Base-by-base conservation (phyloP, 192 early-diverging fungal species). In the Backusella mclennaniae region DNA sequence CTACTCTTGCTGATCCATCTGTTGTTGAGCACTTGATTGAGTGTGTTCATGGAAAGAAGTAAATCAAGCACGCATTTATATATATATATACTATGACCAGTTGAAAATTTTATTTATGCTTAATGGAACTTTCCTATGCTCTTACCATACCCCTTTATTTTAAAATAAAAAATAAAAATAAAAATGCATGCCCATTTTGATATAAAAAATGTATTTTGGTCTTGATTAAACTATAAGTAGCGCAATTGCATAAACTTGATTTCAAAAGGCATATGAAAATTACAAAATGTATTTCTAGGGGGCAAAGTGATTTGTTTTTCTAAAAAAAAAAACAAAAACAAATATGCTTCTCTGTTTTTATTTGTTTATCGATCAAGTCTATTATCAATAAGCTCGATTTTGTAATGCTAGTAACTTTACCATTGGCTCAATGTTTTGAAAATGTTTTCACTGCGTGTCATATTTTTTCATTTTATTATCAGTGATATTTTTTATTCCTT, bases 1-100 rank as follows among this genome's bases (percentile, higher is more conserved):
- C 86, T 38, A 97, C 96, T 14, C 84, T 99, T 77, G 92, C 94
- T 15, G 95, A 99, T 46, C 94, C 94, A n/a, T 77, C 76, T 59
- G 69, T 77, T 3, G 76, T 77, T 35, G 76, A 41, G 0, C 14
- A 63, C 21, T 63, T 77, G 52, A 77, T 77, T 66, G 69, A 77
- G 15, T 44, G 63, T 52, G 76, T 77, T 23, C 70, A 72, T 46
- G 70, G 70, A 63, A 63, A 63, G 56, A 63, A 63, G 56, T 63
- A 63, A 63, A 63, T 21, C 0, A 19, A 49, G 4, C 23, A 29
- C 12, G 12, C 21, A 59, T 12, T 0, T 29, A 63, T n/a, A 63
- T 59, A 59, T 59, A n/a, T 53, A 53, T 23, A 59, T 59, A 19
- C 11, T 63, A 63, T 63, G 56, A 63, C 15, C 56, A 26, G 7